Conservation (phyloP, 2,329 filamentous ascomycete genomes). For the Talaromyces funiculosus region DNA sequence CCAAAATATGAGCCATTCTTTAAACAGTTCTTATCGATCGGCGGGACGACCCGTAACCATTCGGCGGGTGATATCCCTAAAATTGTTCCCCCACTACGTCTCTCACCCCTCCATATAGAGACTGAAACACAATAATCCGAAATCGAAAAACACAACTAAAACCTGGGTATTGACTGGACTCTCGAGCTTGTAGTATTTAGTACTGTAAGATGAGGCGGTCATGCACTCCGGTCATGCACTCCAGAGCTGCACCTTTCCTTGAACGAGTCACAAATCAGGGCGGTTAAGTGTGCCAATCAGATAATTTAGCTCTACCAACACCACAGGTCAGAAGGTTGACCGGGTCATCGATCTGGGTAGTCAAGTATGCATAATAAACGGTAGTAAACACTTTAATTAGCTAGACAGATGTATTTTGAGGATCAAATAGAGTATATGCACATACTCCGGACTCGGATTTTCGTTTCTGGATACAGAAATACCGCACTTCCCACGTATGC, state of each 20-base stretch:
- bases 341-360: neutral
- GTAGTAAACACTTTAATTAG: neutral
- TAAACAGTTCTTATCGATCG: slow-evolving; percentile 11
- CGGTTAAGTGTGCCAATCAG: neutral
- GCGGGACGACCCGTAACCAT: slow-evolving; percentile 2
- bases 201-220: slow-evolving; percentile 9
- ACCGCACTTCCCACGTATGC: no score
- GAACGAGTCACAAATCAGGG: slow-evolving; percentile 6
- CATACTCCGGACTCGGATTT: neutral
- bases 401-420: neutral
- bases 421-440: neutral
- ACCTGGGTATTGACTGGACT: neutral
- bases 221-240: slow-evolving; percentile 14
- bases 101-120: neutral
- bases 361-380: neutral
- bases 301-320: neutral
- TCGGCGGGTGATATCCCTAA: neutral
- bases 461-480: neutral
- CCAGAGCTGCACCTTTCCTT: slow-evolving; percentile 1
- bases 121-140: neutral
- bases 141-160: neutral
- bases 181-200: neutral
- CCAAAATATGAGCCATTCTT: neutral
- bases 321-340: slow-evolving; percentile 5
- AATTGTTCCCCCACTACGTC: neutral